Evolutionary conservation across 169 alveolate genomes (phyloP), one percentile per base, ranked within the genome.

Genomic region (Cryptosporidium xiaoi): DNA sequence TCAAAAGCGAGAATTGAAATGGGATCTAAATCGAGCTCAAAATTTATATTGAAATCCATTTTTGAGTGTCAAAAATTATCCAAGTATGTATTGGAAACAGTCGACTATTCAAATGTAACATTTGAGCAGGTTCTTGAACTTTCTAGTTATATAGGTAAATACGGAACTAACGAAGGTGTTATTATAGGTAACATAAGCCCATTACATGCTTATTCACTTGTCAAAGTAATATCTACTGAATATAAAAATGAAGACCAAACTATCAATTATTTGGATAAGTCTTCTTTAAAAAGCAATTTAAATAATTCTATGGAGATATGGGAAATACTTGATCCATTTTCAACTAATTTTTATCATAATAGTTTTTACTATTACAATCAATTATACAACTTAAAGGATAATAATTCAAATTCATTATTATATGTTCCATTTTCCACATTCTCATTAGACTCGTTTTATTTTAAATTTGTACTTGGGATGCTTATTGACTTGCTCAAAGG

Each of bases 161-260:
- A 71, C 40, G 84, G 84, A n/a, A 51, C 13, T 12, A 24, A 12
- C 5, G 84, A 71, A 55, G 68, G 84, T n/a, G 66, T 64, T 36
- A 51, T 71, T 7, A 36, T 71, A 18, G 84, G 84, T 5, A 71
- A 71, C 20, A 36, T 55, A n/a, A 40, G 56, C 33, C 84, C 84
- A 2, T n/a, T 71, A 12, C 66, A 56, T 27, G 84, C 84, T 24
- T 56, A 71, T 40, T 40, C 48, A 40, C 48, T 40, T 40, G 10
- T 40, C 29, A 58, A 20, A 20, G 50, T 33, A 15, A 29, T 58
- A 67, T 50, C 56, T 64, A 46, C 20, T 67, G 50, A n/a, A 29
- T 10, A 1, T 7, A 20, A 5, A 24, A 24, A 67, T 40, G 2
- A 50, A 20, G 64, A 62, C 16, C 34, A 46, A 24, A 13, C 15